phyloP scores from a whole-genome alignment of 2,329 filamentous ascomycete genomes.

The Pezicula carpinea region DNA sequence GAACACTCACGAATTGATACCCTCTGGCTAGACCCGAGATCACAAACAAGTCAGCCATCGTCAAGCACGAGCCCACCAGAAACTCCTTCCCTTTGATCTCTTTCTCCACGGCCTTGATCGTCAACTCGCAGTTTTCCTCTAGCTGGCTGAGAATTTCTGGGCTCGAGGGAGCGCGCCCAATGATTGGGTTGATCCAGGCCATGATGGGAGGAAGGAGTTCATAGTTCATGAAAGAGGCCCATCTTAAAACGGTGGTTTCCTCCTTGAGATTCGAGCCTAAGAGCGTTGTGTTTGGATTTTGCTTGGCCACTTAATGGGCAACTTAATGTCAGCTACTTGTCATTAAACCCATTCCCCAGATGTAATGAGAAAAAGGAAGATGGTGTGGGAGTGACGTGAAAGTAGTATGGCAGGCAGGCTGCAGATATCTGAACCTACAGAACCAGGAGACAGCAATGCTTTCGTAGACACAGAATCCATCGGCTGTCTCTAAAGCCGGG shows the following conservation, averaged over 20 bases:
- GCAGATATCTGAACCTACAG: not conserved
- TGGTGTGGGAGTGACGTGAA: too few relatives aligned
- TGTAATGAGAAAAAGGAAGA: too few relatives aligned
- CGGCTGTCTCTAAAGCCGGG: not conserved
- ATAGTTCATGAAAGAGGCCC: slow-evolving; percentile 1
- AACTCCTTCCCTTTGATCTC: slow-evolving; percentile 1
- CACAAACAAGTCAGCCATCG: slow-evolving; percentile 1
- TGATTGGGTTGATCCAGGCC: slow-evolving; percentile 1
- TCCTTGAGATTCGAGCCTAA: not conserved
- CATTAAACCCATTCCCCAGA: not conserved
- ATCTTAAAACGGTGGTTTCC: not conserved
- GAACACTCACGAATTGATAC: not conserved
- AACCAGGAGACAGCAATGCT: slow-evolving; percentile 3
- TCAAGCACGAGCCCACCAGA: not conserved
- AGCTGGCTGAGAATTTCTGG: not conserved
- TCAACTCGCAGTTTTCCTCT: slow-evolving; percentile 1
- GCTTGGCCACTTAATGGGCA: not conserved
- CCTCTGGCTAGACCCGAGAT: not conserved
- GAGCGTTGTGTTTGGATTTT: not conserved
- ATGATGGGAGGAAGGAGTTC: not conserved
- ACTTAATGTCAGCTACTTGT: not conserved
- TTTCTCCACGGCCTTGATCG: not conserved
- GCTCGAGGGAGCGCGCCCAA: not conserved
- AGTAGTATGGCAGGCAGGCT: too few relatives aligned
- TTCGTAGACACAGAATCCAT: slow-evolving; percentile 3